Base-by-base conservation (phyloP, 306 rosid species). In the Morella rubra region DNA sequence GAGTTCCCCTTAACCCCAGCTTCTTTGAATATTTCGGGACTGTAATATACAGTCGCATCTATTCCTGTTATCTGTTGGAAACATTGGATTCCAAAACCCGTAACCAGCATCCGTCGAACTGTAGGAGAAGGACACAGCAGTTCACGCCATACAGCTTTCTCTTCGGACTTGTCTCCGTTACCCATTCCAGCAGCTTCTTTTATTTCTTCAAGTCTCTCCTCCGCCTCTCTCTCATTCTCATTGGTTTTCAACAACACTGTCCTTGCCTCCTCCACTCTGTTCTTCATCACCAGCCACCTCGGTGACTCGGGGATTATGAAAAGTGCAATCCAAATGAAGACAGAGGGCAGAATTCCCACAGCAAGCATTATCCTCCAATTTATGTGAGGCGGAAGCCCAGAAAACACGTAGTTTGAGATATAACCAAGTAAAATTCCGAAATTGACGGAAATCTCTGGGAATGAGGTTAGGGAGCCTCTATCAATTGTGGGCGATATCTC, bases 51-150 rank as follows among this genome's bases (percentile, higher is more conserved):
- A 51, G 91, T 90, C 4, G 98, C 98, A 62, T 94, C 98, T 46
- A 91, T 90, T 73, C 98, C 97, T n/a, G 98, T 90, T 61, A 94
- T 86, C 87, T 94, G 98, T 85, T 94, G 98, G 79, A 94, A 91
- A 82, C 97, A 91, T 27, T 94, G 98, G 78, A 91, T 91, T 69
- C 98, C 98, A 46, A 89, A 72, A 11, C 98, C 98, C 4, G 98
- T 90, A 54, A 94, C 77, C 58, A 94, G 86, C 98, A 94, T 94
- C 71, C 91, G 75, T 55, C 84, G 81, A 74, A 90, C 84, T 1
- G 97, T 80, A 6, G 97, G 97, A 81, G 97, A 81, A 53, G 98
- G 98, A 64, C 61, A 86, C 71, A 91, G 58, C 51, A 94, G 71
- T 62, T 94, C 97, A 7, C 78, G 88, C 86, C 97, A 87, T 42